phyloP scores from a whole-genome alignment of 2,329 filamentous ascomycete species.

The Trichoderma koningii region DNA sequence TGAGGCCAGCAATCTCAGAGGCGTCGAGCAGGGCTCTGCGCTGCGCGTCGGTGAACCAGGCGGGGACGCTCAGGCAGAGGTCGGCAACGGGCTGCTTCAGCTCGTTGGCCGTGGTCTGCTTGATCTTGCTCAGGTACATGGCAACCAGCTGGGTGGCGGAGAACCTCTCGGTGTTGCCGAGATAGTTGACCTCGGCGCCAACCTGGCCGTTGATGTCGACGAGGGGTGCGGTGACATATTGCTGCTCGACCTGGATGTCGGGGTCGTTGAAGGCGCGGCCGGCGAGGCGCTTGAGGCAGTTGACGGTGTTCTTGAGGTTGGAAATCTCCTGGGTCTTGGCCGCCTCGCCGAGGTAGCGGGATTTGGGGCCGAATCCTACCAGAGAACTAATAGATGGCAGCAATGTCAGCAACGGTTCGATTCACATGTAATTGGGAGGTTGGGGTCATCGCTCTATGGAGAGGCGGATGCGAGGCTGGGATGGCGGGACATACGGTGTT shows the following conservation, averaged over 20 bases:
- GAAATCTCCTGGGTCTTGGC: slow-evolving; percentile 99
- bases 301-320: slow-evolving; percentile 98
- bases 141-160: slow-evolving; percentile 89
- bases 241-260: slow-evolving; percentile 89
- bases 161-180: slow-evolving; percentile 94
- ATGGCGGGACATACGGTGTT: slow-evolving; percentile 75
- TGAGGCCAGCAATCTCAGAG: slow-evolving; percentile 89
- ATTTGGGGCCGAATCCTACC: slow-evolving; percentile 92
- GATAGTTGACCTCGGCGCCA: slow-evolving; percentile 88
- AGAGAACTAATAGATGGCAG: slow-evolving; percentile 65
- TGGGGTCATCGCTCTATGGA: slow-evolving; percentile 2
- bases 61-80: slow-evolving; percentile 88
- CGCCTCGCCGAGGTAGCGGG: slow-evolving; percentile 88
- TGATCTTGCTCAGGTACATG: slow-evolving; percentile 96
- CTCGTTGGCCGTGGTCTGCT: slow-evolving; percentile 82
- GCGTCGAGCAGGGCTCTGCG: slow-evolving; percentile 87
- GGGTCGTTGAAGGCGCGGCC: slow-evolving; percentile 86
- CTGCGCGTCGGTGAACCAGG: slow-evolving; percentile 97
- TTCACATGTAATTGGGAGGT: slow-evolving; percentile 23
- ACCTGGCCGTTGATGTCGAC: slow-evolving; percentile 92
- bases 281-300: slow-evolving; percentile 86
- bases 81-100: slow-evolving; percentile 89
- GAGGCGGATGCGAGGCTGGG: background rate
- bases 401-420: slow-evolving; percentile 27
- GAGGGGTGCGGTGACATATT: slow-evolving; percentile 82